Conservation (phyloP, 768 basidiomycete genomes). For the Naematelia aurantialba region DNA sequence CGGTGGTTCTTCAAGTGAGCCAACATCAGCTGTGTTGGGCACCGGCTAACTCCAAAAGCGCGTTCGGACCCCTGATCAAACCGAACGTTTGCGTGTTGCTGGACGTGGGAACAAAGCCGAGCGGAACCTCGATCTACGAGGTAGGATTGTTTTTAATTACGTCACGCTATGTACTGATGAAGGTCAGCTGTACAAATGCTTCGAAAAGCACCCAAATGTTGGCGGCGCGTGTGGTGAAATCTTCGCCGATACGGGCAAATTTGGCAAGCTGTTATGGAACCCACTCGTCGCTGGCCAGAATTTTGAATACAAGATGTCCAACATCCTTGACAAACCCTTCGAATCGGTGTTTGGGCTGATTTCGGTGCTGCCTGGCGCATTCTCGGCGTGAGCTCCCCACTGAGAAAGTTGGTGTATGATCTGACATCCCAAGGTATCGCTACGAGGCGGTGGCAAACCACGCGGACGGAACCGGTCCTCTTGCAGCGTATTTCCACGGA, state of each 20-base stretch:
- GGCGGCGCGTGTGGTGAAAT: conserved; percentile 48
- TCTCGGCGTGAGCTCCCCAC: conserved; percentile 30
- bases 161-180: background rate
- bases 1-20: conserved; percentile 47
- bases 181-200: conserved; percentile 40
- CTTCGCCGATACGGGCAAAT: conserved; percentile 40
- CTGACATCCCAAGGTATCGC: conserved; percentile 19
- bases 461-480: conserved; percentile 42
- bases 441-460: conserved; percentile 46
- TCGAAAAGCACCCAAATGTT: conserved; percentile 45
- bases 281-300: conserved; percentile 47
- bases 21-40: background rate
- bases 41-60: conserved; percentile 13
- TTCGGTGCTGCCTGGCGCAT: conserved; percentile 44
- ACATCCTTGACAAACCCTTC: conserved; percentile 46
- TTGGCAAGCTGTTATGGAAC: conserved; percentile 39
- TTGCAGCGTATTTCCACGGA: conserved; percentile 45
- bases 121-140: conserved; percentile 45
- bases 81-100: conserved; percentile 49
- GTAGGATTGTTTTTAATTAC: conserved; percentile 1
- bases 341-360: conserved; percentile 46
- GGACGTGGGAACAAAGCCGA: conserved; percentile 48
- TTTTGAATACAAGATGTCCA: conserved; percentile 48
- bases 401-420: background rate
- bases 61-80: conserved; percentile 45